These are phyloP conservation scores for Didymella glomerata DNA, from an alignment of 2,329 filamentous ascomycete species.

Conservation along the genomic window DNA sequence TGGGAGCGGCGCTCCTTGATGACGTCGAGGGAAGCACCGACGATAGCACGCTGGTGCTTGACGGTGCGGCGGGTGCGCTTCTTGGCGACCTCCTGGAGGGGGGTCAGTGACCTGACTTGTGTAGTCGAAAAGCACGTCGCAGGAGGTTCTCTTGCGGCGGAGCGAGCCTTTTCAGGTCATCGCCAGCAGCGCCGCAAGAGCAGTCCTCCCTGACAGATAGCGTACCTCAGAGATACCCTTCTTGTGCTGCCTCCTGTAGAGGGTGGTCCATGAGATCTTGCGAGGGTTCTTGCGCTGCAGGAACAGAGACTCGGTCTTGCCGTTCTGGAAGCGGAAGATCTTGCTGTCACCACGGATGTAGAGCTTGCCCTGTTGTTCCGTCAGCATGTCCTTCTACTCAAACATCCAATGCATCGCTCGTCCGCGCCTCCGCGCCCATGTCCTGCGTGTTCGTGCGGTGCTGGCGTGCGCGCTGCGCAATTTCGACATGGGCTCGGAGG, in stretches of 20 bases:
- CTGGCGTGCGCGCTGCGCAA: conserved; percentile 23
- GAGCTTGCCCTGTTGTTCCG: conserved; percentile 84
- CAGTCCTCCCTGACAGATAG: conserved; percentile 21
- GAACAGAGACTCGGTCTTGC: conserved; percentile 99
- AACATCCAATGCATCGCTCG: conserved; percentile 9
- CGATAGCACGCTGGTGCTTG: conserved; percentile 98
- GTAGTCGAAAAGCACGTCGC: conserved; percentile 21
- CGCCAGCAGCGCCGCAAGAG: conserved; percentile 14
- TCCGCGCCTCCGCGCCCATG: conserved; percentile 23
- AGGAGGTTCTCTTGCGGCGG: conserved; percentile 19
- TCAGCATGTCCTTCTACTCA: conserved; percentile 38
- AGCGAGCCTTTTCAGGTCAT: conserved; percentile 35
- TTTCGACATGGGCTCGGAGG: conserved; percentile 37
- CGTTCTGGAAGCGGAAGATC: conserved; percentile 99
- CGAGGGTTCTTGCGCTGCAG: conserved; percentile 99
- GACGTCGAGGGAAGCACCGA: conserved; percentile 98
- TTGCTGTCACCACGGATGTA: conserved; percentile 99
- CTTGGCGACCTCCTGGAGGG: conserved; percentile 93
- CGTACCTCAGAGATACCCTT: conserved; percentile 99
- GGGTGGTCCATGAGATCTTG: conserved; percentile 97
- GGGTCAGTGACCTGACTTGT: conserved; percentile 22
- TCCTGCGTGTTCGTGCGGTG: conserved; percentile 27
- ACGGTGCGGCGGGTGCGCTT: conserved; percentile 98
- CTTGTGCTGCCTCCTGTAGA: conserved; percentile 98
- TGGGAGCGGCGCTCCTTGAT: conserved; percentile 98